Evolutionary conservation across 768 basidiomycete genomes (phyloP).

Genomic region (Auriculariales sp.): DNA sequence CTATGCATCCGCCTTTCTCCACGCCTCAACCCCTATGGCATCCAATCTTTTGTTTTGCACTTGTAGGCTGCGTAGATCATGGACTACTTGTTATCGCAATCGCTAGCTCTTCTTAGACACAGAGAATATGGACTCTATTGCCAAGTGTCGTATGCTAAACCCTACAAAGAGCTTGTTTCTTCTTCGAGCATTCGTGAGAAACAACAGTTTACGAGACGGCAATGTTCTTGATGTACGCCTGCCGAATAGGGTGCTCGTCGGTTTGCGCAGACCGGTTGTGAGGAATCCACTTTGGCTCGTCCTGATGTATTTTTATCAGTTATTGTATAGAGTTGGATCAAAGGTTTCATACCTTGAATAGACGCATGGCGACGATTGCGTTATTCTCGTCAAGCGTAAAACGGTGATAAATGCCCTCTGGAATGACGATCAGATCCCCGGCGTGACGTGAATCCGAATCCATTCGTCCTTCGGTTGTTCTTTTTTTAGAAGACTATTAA

Average conservation of each 20-base stretch:
- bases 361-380: slow-evolving; percentile 57
- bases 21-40: too few relatives aligned
- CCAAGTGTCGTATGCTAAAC: too few relatives aligned
- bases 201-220: slow-evolving; percentile 4
- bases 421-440: slow-evolving; percentile 76
- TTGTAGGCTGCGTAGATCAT: too few relatives aligned
- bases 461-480: slow-evolving; percentile 56
- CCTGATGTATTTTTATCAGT: slow-evolving; percentile 26
- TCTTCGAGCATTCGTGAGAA: too few relatives aligned
- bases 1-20: too few relatives aligned
- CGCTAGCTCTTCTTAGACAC: too few relatives aligned
- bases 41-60: too few relatives aligned
- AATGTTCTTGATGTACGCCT: slow-evolving; percentile 43
- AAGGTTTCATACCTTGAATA: slow-evolving; percentile 55
- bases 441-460: slow-evolving; percentile 64
- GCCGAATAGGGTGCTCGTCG: slow-evolving; percentile 47
- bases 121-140: too few relatives aligned
- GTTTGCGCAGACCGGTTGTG: slow-evolving; percentile 48
- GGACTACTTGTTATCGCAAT: too few relatives aligned
- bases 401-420: slow-evolving; percentile 86
- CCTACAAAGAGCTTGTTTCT: too few relatives aligned
- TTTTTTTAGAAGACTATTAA: slow-evolving; percentile 13
- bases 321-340: not conserved
- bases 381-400: slow-evolving; percentile 77
- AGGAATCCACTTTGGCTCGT: slow-evolving; percentile 84